phyloP scores from a whole-genome alignment of 169 alveolate species.

The Theileria sp. region DNA sequence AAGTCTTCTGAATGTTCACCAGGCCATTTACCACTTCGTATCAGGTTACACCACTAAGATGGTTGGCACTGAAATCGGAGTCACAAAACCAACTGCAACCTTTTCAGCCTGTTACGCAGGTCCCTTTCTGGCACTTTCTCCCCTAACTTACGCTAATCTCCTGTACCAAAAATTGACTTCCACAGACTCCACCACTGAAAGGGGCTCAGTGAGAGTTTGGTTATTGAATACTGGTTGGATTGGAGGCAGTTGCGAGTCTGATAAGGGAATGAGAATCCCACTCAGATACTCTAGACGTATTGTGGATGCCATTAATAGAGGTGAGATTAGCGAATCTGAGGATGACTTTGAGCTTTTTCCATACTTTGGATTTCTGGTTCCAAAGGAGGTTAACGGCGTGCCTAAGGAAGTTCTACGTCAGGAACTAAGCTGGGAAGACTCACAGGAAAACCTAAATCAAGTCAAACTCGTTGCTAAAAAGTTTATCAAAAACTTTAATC shows the following conservation, averaged over 20 bases:
- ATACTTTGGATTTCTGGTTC: conserved; percentile 84
- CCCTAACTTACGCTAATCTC: conserved; percentile 89
- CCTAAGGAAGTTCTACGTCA: conserved; percentile 83
- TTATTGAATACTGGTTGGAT: conserved; percentile 95
- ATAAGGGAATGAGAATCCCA: conserved; percentile 86
- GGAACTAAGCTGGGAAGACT: conserved; percentile 84
- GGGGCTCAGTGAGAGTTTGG: conserved; percentile 73
- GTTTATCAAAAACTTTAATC: conserved; percentile 81
- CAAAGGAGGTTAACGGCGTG: conserved; percentile 80
- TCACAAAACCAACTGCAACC: conserved; percentile 90
- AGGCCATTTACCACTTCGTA: conserved; percentile 93
- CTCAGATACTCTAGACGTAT: conserved; percentile 86
- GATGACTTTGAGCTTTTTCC: conserved; percentile 73
- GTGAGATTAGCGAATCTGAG: conserved; percentile 67
- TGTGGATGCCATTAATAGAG: conserved; percentile 88
- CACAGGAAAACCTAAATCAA: conserved; percentile 73
- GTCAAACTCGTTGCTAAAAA: conserved; percentile 75
- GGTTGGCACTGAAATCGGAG: conserved; percentile 92
- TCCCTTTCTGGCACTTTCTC: conserved; percentile 93
- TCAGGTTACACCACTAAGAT: conserved; percentile 95
- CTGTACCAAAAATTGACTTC: conserved; percentile 57
- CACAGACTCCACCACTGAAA: conserved; percentile 8
- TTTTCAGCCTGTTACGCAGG: conserved; percentile 96
- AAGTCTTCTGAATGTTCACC: conserved; percentile 83
- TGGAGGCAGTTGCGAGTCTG: conserved; percentile 88